Evolutionary conservation across 2,329 filamentous ascomycete genomes (phyloP), one percentile per base, ranked within the genome.

Genomic region (Ascosphaera acerosa): DNA sequence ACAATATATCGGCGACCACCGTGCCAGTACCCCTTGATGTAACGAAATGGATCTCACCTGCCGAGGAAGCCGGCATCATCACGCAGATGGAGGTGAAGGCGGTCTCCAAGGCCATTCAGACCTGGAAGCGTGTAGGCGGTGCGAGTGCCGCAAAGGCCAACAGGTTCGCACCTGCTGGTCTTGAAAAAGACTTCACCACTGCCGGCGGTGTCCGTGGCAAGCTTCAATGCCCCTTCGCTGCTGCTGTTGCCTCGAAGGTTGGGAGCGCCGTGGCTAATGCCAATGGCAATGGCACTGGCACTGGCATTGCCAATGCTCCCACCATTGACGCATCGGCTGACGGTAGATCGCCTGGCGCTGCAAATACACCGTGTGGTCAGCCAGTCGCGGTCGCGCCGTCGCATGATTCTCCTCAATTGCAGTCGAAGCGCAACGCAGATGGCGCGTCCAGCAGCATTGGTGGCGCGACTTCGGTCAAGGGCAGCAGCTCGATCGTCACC

Each of bases 121-220:
- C 45, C 38, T 53, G 50, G 47, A 52, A 44, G 44, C 45, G 39
- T 35, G 40, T 48, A 44, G 42, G 34, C 43, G 27, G 27, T 12
- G 27, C 18, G 10, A 17, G 16, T 15, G 10, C 27, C 12, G 12
- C 27, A 16, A n/a, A n/a, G n/a, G 20, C 20, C 9, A 44, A 48
- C 41, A 43, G 50, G 32, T 46, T 53, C 30, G 48, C 49, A 28
- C 45, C 45, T 31, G 46, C 48, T 45, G 69, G 68, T 22, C 55
- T 90, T 45, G 82, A 91, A 54, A 75, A 76, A 53, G 82, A 92
- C 52, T 92, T 91, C 44, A 92, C 82, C 12, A 75, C 82, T 19
- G 15, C 14, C 18, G 61, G 72, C 46, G 82, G 82, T 36, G 78
- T 70, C 44, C 77, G 75, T 42, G 77, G 81, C 41, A 66, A 65